A percentile compares a stretch with the other conserved stretches of the same genome.
Evolutionary conservation across 2,329 filamentous ascomycete species (phyloP).

Genomic region (Chrysoporthe austroafricana): DNA sequence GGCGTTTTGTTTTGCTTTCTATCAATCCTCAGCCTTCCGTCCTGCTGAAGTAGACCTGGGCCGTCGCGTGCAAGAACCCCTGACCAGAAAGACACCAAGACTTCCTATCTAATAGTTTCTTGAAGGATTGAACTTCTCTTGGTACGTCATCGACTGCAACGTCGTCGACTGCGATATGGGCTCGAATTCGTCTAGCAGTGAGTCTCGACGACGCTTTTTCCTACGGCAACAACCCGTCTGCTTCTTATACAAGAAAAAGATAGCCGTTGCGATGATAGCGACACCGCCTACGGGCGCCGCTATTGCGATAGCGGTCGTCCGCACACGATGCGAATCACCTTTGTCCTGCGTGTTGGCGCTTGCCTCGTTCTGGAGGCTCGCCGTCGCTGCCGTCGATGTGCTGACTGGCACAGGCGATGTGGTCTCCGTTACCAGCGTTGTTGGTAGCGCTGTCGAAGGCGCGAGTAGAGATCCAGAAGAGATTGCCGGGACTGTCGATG

Average conservation of each 20-base stretch:
- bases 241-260: conserved; percentile 23
- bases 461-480: neutral
- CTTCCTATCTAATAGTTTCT: conserved; percentile 20
- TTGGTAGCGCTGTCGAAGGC: neutral
- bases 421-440: neutral
- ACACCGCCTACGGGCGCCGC: conserved; percentile 23
- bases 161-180: conserved; percentile 10
- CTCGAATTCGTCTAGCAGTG: conserved; percentile 23
- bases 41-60: neutral
- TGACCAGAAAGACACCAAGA: neutral
- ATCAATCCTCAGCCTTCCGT: neutral
- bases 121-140: conserved; percentile 26
- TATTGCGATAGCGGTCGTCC: conserved; percentile 24
- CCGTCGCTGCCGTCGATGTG: neutral
- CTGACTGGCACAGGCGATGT: neutral
- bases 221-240: conserved; percentile 23
- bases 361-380: conserved; percentile 9
- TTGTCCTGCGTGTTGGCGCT: conserved; percentile 3
- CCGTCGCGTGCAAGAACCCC: neutral
- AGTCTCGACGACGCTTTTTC: conserved; percentile 10
- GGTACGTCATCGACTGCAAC: neutral
- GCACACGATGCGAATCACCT: conserved; percentile 6
- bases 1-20: neutral
- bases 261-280: conserved; percentile 11
- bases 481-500: neutral